Conservation (phyloP, 129 eudicot species). For the Lactuca saligna region DNA sequence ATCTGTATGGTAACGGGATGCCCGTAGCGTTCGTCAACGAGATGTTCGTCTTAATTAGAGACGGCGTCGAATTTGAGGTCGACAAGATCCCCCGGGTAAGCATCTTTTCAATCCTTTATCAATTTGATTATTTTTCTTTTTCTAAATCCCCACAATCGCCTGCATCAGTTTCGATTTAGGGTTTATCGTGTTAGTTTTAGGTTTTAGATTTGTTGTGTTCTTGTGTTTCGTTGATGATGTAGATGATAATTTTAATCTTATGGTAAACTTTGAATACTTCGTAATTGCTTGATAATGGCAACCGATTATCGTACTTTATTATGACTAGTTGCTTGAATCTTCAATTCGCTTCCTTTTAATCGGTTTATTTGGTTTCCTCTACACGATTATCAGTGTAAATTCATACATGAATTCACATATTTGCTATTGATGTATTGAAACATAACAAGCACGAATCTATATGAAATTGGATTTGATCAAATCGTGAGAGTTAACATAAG, state of each 20-base stretch:
- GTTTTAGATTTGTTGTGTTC: conserved; percentile 12
- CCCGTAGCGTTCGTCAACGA: conserved; percentile 92
- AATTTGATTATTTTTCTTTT: neutral
- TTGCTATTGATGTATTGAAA: neutral
- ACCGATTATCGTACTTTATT: neutral
- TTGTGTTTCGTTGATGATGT: neutral
- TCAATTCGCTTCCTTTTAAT: neutral
- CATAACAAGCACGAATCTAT: neutral
- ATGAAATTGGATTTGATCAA: neutral
- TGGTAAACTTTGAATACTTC: neutral
- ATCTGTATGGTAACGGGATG: conserved; percentile 68
- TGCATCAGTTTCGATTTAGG: conserved; percentile 12
- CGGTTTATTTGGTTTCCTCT: neutral
- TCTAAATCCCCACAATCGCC: neutral
- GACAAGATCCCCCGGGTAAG: conserved; percentile 89
- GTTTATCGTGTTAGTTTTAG: conserved; percentile 10
- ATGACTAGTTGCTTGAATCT: conserved; percentile 7
- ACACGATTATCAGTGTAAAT: neutral
- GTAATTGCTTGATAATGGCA: conserved; percentile 3
- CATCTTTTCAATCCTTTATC: neutral
- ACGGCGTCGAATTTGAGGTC: conserved; percentile 87
- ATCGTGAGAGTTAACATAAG: too few relatives aligned
- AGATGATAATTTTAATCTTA: neutral
- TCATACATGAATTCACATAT: neutral
- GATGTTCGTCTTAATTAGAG: conserved; percentile 86